Conservation (phyloP, 192 early-diverging fungal species). For the Dimargaris cristalligena region DNA sequence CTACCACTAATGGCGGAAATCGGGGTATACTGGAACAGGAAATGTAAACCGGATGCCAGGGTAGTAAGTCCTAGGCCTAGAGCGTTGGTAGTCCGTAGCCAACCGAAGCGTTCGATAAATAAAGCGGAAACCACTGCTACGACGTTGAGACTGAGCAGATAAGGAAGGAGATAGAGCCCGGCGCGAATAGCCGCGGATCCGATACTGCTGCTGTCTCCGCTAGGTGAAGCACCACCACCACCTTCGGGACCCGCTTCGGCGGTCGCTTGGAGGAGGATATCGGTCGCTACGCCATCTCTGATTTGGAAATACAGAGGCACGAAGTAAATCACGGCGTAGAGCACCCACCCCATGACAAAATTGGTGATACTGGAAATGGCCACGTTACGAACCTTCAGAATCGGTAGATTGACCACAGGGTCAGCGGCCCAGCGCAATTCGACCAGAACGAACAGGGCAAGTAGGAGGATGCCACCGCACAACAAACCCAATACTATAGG, state of each 20-base stretch:
- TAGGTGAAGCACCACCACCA: too few species aligned
- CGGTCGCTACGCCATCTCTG: not conserved
- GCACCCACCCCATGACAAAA: conserved; percentile 26
- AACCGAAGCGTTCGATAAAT: conserved; percentile 25
- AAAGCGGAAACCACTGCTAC: conserved; percentile 6
- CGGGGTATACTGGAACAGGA: conserved; percentile 19
- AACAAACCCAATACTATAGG: conserved; percentile 35
- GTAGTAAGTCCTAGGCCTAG: conserved; percentile 22
- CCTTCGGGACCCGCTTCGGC: conserved; percentile 24
- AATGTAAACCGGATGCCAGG: conserved; percentile 22
- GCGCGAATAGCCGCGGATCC: conserved; percentile 26
- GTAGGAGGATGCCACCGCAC: conserved; percentile 32
- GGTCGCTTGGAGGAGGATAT: conserved; percentile 20
- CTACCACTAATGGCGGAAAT: too few species aligned
- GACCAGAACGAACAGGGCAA: conserved; percentile 39
- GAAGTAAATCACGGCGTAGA: conserved; percentile 27
- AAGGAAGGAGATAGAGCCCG: conserved; percentile 22
- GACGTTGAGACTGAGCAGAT: conserved; percentile 12
- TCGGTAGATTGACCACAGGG: conserved; percentile 56
- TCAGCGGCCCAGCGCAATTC: conserved; percentile 53
- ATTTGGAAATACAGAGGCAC: conserved; percentile 25
- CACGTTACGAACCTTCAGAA: conserved; percentile 42
- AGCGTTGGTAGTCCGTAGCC: conserved; percentile 19
- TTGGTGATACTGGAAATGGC: conserved; percentile 22
- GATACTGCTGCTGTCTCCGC: too few species aligned